Conservation (phyloP, 306 rosid species). For the Cotoneaster glaucophyllus region DNA sequence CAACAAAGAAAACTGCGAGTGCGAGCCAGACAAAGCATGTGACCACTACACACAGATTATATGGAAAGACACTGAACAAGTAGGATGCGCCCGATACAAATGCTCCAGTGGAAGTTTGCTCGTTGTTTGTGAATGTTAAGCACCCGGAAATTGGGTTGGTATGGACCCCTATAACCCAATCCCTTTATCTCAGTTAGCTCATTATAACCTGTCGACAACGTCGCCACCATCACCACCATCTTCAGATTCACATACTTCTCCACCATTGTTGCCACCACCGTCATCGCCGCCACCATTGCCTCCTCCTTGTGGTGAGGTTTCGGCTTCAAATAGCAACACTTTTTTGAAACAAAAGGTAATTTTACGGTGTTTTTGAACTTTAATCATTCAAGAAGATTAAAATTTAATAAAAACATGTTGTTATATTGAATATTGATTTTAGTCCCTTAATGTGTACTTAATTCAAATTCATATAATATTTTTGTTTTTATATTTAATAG, state of each 20-base stretch:
- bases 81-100: slow-evolving; percentile 42
- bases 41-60: slow-evolving; percentile 72
- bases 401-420: no score
- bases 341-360: neutral
- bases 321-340: no score
- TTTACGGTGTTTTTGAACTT: no score
- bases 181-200: neutral
- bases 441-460: no score
- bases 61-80: slow-evolving; percentile 36
- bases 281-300: neutral
- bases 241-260: neutral
- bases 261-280: neutral
- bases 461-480: no score
- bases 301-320: no score
- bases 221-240: neutral
- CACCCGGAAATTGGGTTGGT: slow-evolving; percentile 42
- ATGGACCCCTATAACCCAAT: slow-evolving; percentile 38
- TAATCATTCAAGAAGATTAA: no score
- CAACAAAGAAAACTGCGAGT: slow-evolving; percentile 13
- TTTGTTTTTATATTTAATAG: no score
- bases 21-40: slow-evolving; percentile 22
- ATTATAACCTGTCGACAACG: neutral
- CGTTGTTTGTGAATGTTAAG: slow-evolving; percentile 56
- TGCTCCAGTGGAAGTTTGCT: slow-evolving; percentile 19
- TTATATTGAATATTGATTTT: no score